These are phyloP conservation scores for Triadica sebifera DNA, from an alignment of 345 rosid species.

Conservation along the genomic window DNA sequence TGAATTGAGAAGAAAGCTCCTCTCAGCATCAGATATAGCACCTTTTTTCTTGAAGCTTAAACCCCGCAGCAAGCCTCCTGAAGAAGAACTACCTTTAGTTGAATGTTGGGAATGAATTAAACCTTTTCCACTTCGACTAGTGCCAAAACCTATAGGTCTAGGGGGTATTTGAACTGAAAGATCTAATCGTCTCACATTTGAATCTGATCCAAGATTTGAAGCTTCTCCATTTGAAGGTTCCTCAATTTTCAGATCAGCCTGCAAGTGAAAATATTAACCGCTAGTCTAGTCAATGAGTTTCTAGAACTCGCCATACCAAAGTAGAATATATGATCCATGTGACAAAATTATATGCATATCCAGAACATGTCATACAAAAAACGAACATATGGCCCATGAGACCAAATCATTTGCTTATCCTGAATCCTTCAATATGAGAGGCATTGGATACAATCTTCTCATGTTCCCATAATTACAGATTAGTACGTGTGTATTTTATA, in stretches of 20 bases:
- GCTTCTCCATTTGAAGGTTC: conserved; percentile 39
- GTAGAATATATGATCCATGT: neutral
- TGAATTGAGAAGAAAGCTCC: conserved; percentile 60
- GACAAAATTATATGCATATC: neutral
- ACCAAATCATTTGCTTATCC: neutral
- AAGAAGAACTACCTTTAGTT: conserved; percentile 51
- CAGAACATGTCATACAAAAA: neutral
- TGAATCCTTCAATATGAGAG: neutral
- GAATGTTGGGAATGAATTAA: conserved; percentile 53
- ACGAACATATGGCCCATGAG: too few species aligned
- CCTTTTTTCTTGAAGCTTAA: conserved; percentile 72
- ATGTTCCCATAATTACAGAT: too few species aligned
- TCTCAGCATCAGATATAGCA: conserved; percentile 49
- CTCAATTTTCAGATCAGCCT: conserved; percentile 41
- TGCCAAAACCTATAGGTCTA: conserved; percentile 47
- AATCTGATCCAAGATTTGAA: conserved; percentile 42
- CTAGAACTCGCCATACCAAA: neutral
- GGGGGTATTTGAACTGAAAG: conserved; percentile 84
- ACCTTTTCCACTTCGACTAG: conserved; percentile 47
- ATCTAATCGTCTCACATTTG: conserved; percentile 49
- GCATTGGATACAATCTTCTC: neutral
- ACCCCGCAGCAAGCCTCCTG: conserved; percentile 62
- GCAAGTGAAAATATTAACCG: conserved; percentile 25
- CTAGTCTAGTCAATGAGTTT: neutral
- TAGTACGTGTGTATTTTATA: too few species aligned